Evolutionary conservation across 768 basidiomycete genomes (phyloP), one percentile per base, ranked within the genome.

Genomic region (Lentinus brumalis): DNA sequence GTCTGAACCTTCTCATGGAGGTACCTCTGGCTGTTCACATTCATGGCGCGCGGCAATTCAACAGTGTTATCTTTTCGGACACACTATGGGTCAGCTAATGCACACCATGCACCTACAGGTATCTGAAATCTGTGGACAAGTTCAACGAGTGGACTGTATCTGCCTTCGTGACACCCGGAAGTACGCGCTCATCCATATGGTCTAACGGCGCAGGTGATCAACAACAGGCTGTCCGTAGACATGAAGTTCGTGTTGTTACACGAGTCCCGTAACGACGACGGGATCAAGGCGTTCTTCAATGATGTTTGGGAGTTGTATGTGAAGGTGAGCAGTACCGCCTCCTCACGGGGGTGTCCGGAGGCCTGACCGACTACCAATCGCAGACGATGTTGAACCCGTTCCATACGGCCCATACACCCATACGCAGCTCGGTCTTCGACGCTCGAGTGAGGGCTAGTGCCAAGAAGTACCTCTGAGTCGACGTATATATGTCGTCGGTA

Each of bases 81-180:
- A 3, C 3, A 11, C 35, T 35, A 35, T 11, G 35, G 35, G 35
- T 35, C 35, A 35, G 35, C 35, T 35, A 35, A 35, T 11, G 41
- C 52, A 21, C 46, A 21, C 44, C 31, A 41, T 21, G 4, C 41
- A 53, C 60, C 60, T 64, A 35, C 70, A 98, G 97, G 91, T 98
- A 98, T 75, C 81, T 98, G 58, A 96, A 96, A 72, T 85, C 88
- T 16, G 87, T 98, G 60, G 97, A 99, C 81, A 93, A 90, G 78
- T 97, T 98, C 77, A 98, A 98, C 70, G 97, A 98, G 72, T 99
- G 97, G 97, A 96, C 87, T 3, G 88, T 98, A 18, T 98, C 97
- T 15, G 94, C 92, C 32, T 98, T 98, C 76, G 80, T 98, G 18
- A 98, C 97, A 0, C 88, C 96, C 1, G 92, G 91, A 62, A 97